Conservation (phyloP, 164 flowering plant species). For the Magnolia changhungtana region DNA sequence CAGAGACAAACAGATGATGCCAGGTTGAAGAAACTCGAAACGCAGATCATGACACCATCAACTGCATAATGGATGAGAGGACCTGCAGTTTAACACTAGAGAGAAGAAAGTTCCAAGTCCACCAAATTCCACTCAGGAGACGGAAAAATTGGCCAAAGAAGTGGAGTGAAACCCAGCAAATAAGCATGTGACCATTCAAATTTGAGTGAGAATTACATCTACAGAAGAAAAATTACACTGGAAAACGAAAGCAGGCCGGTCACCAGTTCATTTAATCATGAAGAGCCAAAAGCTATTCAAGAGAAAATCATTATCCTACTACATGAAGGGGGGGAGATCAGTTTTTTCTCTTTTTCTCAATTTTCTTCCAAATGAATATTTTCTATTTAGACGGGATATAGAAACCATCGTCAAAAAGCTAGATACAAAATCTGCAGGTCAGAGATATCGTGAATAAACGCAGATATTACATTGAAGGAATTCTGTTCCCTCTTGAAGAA, state of each 20-base stretch:
- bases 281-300: background rate
- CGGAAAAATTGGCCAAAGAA: too few species aligned
- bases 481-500: background rate
- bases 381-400: background rate
- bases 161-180: background rate
- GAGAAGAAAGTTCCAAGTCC: background rate
- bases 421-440: constrained; percentile 1
- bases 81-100: background rate
- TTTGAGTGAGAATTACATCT: background rate
- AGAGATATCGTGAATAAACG: background rate
- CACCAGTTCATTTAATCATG: background rate
- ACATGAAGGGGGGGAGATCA: background rate
- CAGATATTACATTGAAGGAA: background rate
- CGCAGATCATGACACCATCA: background rate
- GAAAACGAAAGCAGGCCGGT: background rate
- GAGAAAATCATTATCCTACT: background rate
- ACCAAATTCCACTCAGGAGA: too few species aligned
- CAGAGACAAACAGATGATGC: background rate
- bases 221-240: background rate
- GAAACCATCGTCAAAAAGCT: background rate
- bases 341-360: background rate
- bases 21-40: background rate
- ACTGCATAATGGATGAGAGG: background rate
- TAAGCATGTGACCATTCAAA: background rate
- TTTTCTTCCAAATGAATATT: constrained; percentile 1